phyloP scores from a whole-genome alignment of 108 stramenopile genomes.

The Cylindrotheca fusiformis region DNA sequence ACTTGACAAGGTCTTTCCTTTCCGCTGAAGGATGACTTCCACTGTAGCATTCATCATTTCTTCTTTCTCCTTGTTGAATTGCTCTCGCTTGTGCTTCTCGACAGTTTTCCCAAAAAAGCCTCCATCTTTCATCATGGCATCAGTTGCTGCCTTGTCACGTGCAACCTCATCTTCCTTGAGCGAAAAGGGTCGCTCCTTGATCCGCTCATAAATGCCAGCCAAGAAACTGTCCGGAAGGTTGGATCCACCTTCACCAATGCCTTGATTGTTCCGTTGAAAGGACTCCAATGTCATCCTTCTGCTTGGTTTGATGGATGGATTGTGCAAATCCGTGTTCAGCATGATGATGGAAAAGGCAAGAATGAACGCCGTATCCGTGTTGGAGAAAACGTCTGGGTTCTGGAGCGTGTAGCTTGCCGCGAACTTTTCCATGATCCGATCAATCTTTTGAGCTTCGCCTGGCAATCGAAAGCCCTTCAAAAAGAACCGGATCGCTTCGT shows the following conservation, averaged over 20 bases:
- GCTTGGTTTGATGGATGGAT: slow-evolving; percentile 93
- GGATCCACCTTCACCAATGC: slow-evolving; percentile 93
- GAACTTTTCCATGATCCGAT: slow-evolving; percentile 99
- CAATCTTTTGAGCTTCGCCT: slow-evolving; percentile 99
- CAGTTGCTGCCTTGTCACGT: slow-evolving; percentile 54
- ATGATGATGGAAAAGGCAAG: slow-evolving; percentile 98
- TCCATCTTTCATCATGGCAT: slow-evolving; percentile 31
- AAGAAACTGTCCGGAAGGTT: slow-evolving; percentile 92
- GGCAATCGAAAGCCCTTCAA: slow-evolving; percentile 95
- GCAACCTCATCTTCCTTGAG: slow-evolving; percentile 95
- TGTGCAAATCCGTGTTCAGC: slow-evolving; percentile 98
- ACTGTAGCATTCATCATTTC: slow-evolving; percentile 88
- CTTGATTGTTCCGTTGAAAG: slow-evolving; percentile 94
- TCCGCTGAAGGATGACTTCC: slow-evolving; percentile 22
- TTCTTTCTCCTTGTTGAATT: slow-evolving; percentile 91
- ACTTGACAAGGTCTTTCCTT: slow-evolving; percentile 19
- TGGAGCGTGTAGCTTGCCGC: slow-evolving; percentile 91
- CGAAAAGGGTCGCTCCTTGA: slow-evolving; percentile 89
- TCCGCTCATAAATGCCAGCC: slow-evolving; percentile 89
- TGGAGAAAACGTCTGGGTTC: slow-evolving; percentile 85
- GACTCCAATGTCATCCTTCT: slow-evolving; percentile 93
- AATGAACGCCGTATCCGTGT: slow-evolving; percentile 95
- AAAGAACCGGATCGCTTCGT: slow-evolving; percentile 94
- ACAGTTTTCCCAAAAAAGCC: slow-evolving; percentile 44
- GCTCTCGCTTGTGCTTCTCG: slow-evolving; percentile 75